phyloP scores from a whole-genome alignment of 1,284 basidiomycete genomes.

The Microbotryum scabiosae region DNA sequence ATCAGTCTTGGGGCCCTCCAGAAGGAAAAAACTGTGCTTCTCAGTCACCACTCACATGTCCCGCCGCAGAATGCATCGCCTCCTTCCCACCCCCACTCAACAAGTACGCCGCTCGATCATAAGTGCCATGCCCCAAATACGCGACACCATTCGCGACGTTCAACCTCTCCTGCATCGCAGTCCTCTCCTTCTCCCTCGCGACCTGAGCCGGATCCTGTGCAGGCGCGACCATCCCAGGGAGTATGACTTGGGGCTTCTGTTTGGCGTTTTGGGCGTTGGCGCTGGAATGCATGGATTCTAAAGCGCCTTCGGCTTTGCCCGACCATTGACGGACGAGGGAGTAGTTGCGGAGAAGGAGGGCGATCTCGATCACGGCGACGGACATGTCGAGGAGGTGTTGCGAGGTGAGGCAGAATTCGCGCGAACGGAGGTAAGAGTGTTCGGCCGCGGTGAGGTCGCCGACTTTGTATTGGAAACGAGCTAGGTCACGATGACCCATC shows the following conservation, averaged over 20 bases:
- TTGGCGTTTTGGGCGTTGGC: slow-evolving; percentile 27
- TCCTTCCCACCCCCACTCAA: slow-evolving; percentile 43
- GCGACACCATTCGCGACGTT: slow-evolving; percentile 67
- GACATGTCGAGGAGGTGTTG: slow-evolving; percentile 81
- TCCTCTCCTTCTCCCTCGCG: slow-evolving; percentile 29
- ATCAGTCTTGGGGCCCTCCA: neutral
- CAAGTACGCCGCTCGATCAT: slow-evolving; percentile 62
- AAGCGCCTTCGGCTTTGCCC: slow-evolving; percentile 79
- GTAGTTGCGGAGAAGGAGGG: slow-evolving; percentile 74
- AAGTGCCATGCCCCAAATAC: slow-evolving; percentile 58
- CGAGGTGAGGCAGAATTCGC: slow-evolving; percentile 75
- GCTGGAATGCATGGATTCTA: slow-evolving; percentile 53
- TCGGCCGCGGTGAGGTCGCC: slow-evolving; percentile 63
- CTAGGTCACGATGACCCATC: slow-evolving; percentile 80
- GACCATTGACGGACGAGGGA: slow-evolving; percentile 73
- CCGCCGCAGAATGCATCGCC: slow-evolving; percentile 6
- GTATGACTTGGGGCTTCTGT: slow-evolving; percentile 20
- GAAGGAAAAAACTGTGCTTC: neutral
- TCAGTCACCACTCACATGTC: slow-evolving; percentile 10
- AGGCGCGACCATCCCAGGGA: slow-evolving; percentile 33
- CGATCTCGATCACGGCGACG: slow-evolving; percentile 64
- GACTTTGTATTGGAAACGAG: slow-evolving; percentile 57
- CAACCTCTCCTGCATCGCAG: slow-evolving; percentile 59
- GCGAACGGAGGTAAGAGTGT: slow-evolving; percentile 69
- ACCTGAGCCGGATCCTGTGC: slow-evolving; percentile 25